Conservation (phyloP, 495 filamentous ascomycete species). For the Chaetomium tenue region DNA sequence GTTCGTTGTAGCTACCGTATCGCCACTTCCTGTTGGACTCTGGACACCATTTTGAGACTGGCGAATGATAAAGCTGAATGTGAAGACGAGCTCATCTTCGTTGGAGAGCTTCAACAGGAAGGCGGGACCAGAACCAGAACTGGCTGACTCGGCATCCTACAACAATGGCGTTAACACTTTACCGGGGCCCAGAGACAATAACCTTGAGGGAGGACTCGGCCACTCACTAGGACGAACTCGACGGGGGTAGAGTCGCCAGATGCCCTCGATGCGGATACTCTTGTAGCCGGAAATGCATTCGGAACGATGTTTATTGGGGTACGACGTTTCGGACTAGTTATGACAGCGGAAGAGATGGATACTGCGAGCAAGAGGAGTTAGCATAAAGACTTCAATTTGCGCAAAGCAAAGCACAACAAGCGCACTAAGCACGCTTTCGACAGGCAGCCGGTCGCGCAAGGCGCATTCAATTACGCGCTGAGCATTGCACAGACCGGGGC, state of each 20-base stretch:
- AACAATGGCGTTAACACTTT: conserved; percentile 4
- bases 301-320: conserved; percentile 75
- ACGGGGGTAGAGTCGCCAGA: conserved; percentile 69
- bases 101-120: conserved; percentile 85
- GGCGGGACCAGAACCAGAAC: conserved; percentile 55
- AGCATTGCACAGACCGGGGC: conserved; percentile 11
- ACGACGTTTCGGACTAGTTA: conserved; percentile 74
- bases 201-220: background rate
- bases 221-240: conserved; percentile 84
- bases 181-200: background rate
- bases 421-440: too few species aligned
- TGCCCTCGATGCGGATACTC: conserved; percentile 73
- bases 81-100: conserved; percentile 88
- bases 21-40: conserved; percentile 12
- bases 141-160: conserved; percentile 75
- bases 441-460: background rate
- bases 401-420: too few species aligned
- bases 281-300: conserved; percentile 83
- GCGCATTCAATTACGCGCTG: background rate
- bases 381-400: conserved; percentile 3
- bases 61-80: conserved; percentile 85
- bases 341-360: conserved; percentile 70
- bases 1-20: conserved; percentile 57
- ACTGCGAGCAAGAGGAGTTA: conserved; percentile 53
- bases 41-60: conserved; percentile 55